A percentile compares a stretch with the other conserved stretches of the same genome.
These are phyloP conservation scores for Solanum gandarillasii DNA, from an alignment of 257 asterid species.

Conservation along the genomic window DNA sequence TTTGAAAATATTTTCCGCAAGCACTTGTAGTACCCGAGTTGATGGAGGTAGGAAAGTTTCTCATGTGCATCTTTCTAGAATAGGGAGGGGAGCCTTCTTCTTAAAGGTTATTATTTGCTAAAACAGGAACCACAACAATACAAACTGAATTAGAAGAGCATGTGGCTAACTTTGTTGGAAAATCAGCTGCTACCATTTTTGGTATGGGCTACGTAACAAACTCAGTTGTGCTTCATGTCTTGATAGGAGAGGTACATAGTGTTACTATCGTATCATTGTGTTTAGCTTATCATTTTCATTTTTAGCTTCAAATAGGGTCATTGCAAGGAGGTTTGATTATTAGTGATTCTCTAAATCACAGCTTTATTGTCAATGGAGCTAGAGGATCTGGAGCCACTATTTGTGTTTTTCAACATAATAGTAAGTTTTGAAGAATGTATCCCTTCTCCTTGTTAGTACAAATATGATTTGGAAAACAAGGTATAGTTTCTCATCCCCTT, in stretches of 20 bases:
- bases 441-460: background rate
- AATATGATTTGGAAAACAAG: background rate
- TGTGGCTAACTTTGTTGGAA: slow-evolving; percentile 81
- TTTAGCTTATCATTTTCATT: background rate
- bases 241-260: slow-evolving; percentile 2
- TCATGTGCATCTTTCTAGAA: background rate
- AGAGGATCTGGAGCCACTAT: slow-evolving; percentile 95
- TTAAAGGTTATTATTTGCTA: background rate
- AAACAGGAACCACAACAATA: slow-evolving; percentile 63
- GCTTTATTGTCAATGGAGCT: slow-evolving; percentile 91
- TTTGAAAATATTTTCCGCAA: slow-evolving; percentile 66
- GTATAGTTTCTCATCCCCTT: background rate
- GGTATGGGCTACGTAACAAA: slow-evolving; percentile 98
- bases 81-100: background rate
- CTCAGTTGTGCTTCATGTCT: slow-evolving; percentile 81
- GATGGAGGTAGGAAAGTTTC: slow-evolving; percentile 64
- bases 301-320: background rate
- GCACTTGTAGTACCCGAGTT: slow-evolving; percentile 90
- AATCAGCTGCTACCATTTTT: slow-evolving; percentile 78
- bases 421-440: slow-evolving; percentile 25
- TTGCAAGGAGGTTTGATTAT: slow-evolving; percentile 83
- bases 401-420: slow-evolving; percentile 90
- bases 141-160: slow-evolving; percentile 76
- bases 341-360: slow-evolving; percentile 92
- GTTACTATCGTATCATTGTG: background rate